Base-by-base conservation (phyloP, 148 eudicot species). In the Dianthus caryophyllus region DNA sequence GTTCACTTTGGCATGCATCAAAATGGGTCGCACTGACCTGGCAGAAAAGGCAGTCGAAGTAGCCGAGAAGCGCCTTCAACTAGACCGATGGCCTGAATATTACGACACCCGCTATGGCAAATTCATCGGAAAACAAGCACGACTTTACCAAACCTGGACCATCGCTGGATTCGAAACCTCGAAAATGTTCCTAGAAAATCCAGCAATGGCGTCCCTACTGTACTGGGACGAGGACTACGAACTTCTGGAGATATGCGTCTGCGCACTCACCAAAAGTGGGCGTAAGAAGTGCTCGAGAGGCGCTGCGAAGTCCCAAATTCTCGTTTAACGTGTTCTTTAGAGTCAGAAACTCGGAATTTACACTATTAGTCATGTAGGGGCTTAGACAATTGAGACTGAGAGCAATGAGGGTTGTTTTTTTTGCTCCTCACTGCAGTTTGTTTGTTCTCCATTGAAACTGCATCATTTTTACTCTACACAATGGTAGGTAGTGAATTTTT, bases 1-100 rank as follows among this genome's bases (percentile, higher is more conserved):
- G 98, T 89, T 92, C 84, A 89, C 98, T 49, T 62, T 92, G 72
- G 98, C 98, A 22, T 89, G 98, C 88, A 86, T 92, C 61, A 92
- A 92, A 75, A 92, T 92, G 98, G 94, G 91, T 6, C 64, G 94
- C 61, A 77, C 83, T 38, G 96, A 89, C 61, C 73, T 92, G 59
- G 98, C 98, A 11, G 73, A 74, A 72, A 87, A 82, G 71, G 98
- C 98, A 0, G 74, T 92, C 26, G 79, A 78, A 39, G 49, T 77
- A 50, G 91, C 87, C 8, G 98, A 92, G 65, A 84, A 84, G 71
- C 81, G 84, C 72, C 89, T 92, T 58, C 76, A 70, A 7, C 36
- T 31, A 29, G 96, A 92, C 48, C 64, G 75, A 16, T 92, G 98
- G 98, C 98, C 98, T 26, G 98, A 92, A 71, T 92, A 92, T 66